Base-by-base conservation (phyloP, 257 asterid species). In the Plectranthus barbatus region DNA sequence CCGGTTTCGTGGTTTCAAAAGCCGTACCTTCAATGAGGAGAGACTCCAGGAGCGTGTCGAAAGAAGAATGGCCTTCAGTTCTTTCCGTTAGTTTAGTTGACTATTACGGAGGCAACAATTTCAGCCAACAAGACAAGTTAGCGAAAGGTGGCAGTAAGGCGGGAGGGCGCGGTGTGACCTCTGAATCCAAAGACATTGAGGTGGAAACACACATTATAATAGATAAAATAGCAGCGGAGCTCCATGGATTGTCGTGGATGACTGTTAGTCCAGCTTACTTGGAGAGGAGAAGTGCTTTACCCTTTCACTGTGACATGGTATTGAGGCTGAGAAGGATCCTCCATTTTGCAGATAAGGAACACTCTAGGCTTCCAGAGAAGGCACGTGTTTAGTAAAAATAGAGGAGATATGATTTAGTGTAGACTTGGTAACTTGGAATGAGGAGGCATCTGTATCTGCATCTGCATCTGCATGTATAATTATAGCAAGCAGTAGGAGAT, bases 191-290 rank as follows among this genome's bases (percentile, higher is more conserved):
- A 71, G 99, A 90, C 48, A 69, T 81, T 8, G 95, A 89, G 70
- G 77, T 63, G 44, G 96, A 86, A 67, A 80, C 83, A 0, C 95
- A 84, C 66, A 21, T 81, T 24, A 82, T 93, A 60, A 80, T 93
- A 3, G 97, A 93, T 74, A 45, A 76, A 9, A 76, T 85, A 63
- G 94, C 96, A 9, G 99, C 99, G 0, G 99, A 93, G 71, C 95
- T 93, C 66, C 97, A 93, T 29, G 94, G 96, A n/a, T 55, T 93
- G 61, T 93, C 99, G 1, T 93, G 99, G 99, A 80, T 93, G 99
- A 90, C 99, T 0, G 88, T 75, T 9, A 85, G 96, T 42, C 99
- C 99, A 0, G 87, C 94, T 0, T 93, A 93, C 75, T 63, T 87
- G 79, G 97, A 93, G 31, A 79, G 99, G 74, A 77, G 99, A 72